Evolutionary conservation across 495 filamentous ascomycete species (phyloP), one percentile per base, ranked within the genome.

Genomic region (Xylaria telfairii): DNA sequence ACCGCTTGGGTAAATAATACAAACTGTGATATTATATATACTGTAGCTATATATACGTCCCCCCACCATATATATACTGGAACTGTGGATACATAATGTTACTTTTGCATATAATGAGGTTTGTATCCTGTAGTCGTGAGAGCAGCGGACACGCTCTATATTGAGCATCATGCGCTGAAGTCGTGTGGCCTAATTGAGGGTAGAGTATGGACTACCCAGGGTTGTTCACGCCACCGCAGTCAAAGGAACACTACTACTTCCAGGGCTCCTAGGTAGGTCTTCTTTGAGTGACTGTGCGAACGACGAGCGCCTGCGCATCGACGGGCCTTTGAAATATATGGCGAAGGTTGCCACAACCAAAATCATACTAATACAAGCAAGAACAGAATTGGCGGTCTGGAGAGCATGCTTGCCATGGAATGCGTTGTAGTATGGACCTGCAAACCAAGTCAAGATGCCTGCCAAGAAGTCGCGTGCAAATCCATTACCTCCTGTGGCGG

Each of bases 401-500:
- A 96, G 81, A 59, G 83, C 83, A 15, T 70, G 68, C 0, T 63
- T 53, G 15, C 69, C 75, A 53, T 87, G 88, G 74, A 93, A 92
- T 71, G 92, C 86, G 77, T 73, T 65, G 68, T 83, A 92, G 81
- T 91, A 94, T 2, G 92, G 92, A 0, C 85, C 91, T 0, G 92
- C 92, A 6, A 86, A 87, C 68, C 92, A 87, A 7, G 92, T 93
- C 39, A 93, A 82, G 8, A 93, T 82, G 81, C 93, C 93, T 64
- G 93, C 93, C 19, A 96, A 82, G 83, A 96, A 93, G 78, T 96
- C 93, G 67, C 93, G 87, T 46, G 93, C 83, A 75, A 83, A 87
- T 0, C 87, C 90, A 67, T 92, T 92, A 0, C 90, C 90, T 15
- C 92, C 92, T 1, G 92, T 94, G 0, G 92, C 92, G 1, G 92